A percentile compares a stretch with the other conserved stretches of the same genome.
These are phyloP conservation scores for Lactarius deliciosus DNA, from an alignment of 768 basidiomycete genomes.

Conservation along the genomic window DNA sequence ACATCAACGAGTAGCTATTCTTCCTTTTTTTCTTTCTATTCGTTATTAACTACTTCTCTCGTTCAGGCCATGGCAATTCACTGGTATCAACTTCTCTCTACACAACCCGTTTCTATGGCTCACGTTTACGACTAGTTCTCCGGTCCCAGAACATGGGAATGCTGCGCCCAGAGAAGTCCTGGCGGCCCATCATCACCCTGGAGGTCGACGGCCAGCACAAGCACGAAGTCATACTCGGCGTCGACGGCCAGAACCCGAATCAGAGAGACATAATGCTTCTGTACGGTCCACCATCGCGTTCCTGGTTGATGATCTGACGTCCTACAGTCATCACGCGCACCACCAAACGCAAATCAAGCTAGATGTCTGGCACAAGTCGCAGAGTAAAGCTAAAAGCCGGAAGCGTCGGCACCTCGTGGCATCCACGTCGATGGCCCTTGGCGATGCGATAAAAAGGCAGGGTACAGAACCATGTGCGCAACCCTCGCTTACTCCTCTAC, in stretches of 20 bases:
- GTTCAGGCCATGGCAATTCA: slow-evolving; percentile 36
- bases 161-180: slow-evolving; percentile 60
- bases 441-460: slow-evolving; percentile 53
- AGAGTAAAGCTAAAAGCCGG: slow-evolving; percentile 57
- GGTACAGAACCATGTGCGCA: slow-evolving; percentile 46
- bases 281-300: slow-evolving; percentile 41
- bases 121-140: slow-evolving; percentile 35
- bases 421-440: slow-evolving; percentile 48
- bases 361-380: slow-evolving; percentile 55
- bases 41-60: background rate
- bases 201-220: slow-evolving; percentile 51
- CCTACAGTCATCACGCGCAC: slow-evolving; percentile 42
- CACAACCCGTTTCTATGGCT: background rate
- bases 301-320: background rate
- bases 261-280: slow-evolving; percentile 51
- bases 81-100: slow-evolving; percentile 26
- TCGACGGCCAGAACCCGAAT: slow-evolving; percentile 71
- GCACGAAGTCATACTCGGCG: slow-evolving; percentile 59
- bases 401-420: slow-evolving; percentile 59
- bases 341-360: slow-evolving; percentile 48
- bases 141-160: slow-evolving; percentile 40
- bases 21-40: background rate
- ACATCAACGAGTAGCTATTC: slow-evolving; percentile 7
- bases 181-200: slow-evolving; percentile 65
- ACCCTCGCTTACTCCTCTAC: slow-evolving; percentile 11